Evolutionary conservation across 2,329 filamentous ascomycete genomes (phyloP).

Genomic region (Orbilia javanica): DNA sequence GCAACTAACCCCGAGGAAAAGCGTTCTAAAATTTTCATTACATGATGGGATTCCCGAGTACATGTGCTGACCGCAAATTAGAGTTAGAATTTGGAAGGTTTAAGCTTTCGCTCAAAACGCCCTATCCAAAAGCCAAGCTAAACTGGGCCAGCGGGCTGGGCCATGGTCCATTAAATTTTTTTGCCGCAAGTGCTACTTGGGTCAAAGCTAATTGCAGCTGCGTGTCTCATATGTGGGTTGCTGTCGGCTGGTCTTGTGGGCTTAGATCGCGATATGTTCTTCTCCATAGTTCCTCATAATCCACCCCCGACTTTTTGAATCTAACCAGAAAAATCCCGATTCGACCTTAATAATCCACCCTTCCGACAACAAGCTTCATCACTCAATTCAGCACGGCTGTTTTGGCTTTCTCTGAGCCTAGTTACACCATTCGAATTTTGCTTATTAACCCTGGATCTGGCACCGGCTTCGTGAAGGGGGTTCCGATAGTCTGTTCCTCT

Average conservation of each 20-base stretch:
- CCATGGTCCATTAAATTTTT: conserved; percentile 26
- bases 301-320: conserved; percentile 12
- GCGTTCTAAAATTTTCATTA: conserved; percentile 2
- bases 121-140: conserved; percentile 23
- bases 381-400: conserved; percentile 1
- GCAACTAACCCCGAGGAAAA: conserved; percentile 25
- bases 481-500: conserved; percentile 14
- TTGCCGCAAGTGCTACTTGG: conserved; percentile 11
- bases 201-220: conserved; percentile 19
- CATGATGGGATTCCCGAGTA: conserved; percentile 38
- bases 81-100: conserved; percentile 34
- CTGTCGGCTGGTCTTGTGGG: conserved; percentile 18
- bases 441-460: conserved; percentile 23
- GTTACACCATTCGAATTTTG: conserved; percentile 2
- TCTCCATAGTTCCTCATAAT: conserved; percentile 9
- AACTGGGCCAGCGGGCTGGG: conserved; percentile 38
- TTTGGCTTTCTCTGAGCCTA: background rate
- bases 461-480: conserved; percentile 12
- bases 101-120: conserved; percentile 47
- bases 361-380: conserved; percentile 12
- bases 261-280: conserved; percentile 27
- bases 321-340: conserved; percentile 22
- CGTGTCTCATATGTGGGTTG: conserved; percentile 24
- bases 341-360: conserved; percentile 14
- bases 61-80: conserved; percentile 18